Evolutionary conservation across 192 early-diverging fungal species (phyloP), one percentile per base, ranked within the genome.

Genomic region (Dissophora globulifera): DNA sequence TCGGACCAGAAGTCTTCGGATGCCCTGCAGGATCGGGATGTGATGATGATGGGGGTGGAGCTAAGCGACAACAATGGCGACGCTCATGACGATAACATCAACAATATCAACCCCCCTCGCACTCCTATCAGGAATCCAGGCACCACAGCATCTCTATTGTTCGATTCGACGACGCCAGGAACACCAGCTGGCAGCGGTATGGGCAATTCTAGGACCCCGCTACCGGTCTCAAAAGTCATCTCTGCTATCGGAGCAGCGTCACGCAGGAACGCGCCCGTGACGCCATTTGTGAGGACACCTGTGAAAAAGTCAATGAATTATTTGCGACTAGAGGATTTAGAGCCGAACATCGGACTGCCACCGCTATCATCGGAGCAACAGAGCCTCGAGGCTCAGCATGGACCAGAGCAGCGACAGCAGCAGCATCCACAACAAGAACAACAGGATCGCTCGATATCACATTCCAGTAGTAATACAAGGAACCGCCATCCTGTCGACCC

Each of bases 241-340:
- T 61, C 72, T 12, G 72, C 72, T 23, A 45, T 76, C 17, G 72
- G 72, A 23, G 72, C 72, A 25, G 72, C 72, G 2, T 76, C 72
- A 1, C 62, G 72, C 5, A 57, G 72, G 8, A 67, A 60, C 3
- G 42, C 22, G 1, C 20, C 63, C 23, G 48, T 48, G 19, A 59
- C 57, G 10, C 72, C 72, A 0, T 62, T 66, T 50, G 72, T 66
- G 7, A 66, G 47, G 29, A 74, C 69, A 2, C 69, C 69, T 2
- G 61, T 58, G 4, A 63, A 62, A 32, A 66, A 67, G 46, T 27
- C 58, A 7, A 33, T 32, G 0, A 45, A 62, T 30, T 8, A 47
- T 8, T 38, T 76, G 4, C 40, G 50, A 27, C 52, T 67, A 3
- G 62, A 53, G 25, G 71, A 67, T 19, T 22, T 67, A 32, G 57